These are phyloP conservation scores for Gossypium stocksii DNA, from an alignment of 345 rosid genomes.

Conservation along the genomic window DNA sequence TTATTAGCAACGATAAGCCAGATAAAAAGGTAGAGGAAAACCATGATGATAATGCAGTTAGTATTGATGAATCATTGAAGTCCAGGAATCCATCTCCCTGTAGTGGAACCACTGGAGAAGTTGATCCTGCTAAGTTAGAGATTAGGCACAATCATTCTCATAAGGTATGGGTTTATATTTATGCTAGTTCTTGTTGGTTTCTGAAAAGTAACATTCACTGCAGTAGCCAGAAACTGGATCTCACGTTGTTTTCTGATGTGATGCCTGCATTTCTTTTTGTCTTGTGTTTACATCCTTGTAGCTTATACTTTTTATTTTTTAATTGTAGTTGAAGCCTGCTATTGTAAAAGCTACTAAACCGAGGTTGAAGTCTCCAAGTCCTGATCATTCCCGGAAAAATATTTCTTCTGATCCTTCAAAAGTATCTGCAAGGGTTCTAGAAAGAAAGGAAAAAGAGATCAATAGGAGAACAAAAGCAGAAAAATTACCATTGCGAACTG, in stretches of 20 bases:
- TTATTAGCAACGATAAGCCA: conserved; percentile 15
- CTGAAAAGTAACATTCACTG: background rate
- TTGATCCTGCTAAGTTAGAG: conserved; percentile 16
- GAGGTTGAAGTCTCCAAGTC: conserved; percentile 29
- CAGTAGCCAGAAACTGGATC: background rate
- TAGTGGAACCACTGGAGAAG: conserved; percentile 11
- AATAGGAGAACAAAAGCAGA: conserved; percentile 26
- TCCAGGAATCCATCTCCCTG: conserved; percentile 13
- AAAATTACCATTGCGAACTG: conserved; percentile 26
- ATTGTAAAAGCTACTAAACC: conserved; percentile 16
- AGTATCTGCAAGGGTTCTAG: conserved; percentile 24
- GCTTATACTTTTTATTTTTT: conserved; percentile 1
- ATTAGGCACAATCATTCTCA: conserved; percentile 21
- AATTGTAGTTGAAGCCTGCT: conserved; percentile 25
- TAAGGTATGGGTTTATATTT: conserved; percentile 30
- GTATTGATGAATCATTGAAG: conserved; percentile 16
- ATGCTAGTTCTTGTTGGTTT: background rate
- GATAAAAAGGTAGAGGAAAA: conserved; percentile 18
- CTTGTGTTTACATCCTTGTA: background rate
- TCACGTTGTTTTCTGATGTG: background rate
- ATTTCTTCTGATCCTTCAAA: conserved; percentile 20
- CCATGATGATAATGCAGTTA: conserved; percentile 15
- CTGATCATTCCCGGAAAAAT: conserved; percentile 20
- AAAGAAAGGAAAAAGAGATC: conserved; percentile 26
- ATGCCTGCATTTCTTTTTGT: background rate